Base-by-base conservation (phyloP, 2,329 filamentous ascomycete species). In the Fusarium concolor region DNA sequence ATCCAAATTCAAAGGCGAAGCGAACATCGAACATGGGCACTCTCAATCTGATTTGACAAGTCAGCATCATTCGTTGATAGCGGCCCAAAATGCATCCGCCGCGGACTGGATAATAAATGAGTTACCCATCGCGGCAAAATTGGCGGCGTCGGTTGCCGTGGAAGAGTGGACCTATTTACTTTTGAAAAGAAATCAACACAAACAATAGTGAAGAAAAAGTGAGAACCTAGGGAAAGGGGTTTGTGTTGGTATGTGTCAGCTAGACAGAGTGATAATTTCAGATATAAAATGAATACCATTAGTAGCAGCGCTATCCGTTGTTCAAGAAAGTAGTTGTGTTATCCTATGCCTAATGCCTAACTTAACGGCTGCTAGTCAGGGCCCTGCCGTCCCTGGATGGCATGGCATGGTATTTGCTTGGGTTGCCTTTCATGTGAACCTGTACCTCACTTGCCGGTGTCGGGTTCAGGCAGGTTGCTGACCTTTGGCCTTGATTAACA, bases 111-210 rank as follows among this genome's bases (percentile, higher is more conserved):
- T 66, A 17, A 62, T 60, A 65, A 67, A 73, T 71, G 71, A 72
- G 65, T 55, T 69, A 62, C 71, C 71, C 56, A 71, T 62, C 59
- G 43, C 59, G 69, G 69, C 63, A 71, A 71, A 62, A 67, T 62
- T 52, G 39, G 61, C 50, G 49, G 50, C 57, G 56, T 62, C 56
- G 71, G 72, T 74, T 74, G 72, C 72, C 26, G 35, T 64, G 72
- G 71, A 73, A 74, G 71, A 51, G 71, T 74, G 72, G 72, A 66
- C 62, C 56, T 71, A 64, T 73, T 72, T 72, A 74, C 68, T 62
- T 67, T 57, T 47, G 28, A 14, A 24, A 44, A 55, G 28, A 45
- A 53, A 57, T 58, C 59, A 71, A 74, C 65, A 71, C 64, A 74
- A 74, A 74, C 67, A 74, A n/a, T 35, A 35, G 33, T 35, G 26